Percentiles rank a stretch among this genome's conserved stretches.
phyloP scores from a whole-genome alignment of 129 eudicot genomes.

The Cynara cardunculus region DNA sequence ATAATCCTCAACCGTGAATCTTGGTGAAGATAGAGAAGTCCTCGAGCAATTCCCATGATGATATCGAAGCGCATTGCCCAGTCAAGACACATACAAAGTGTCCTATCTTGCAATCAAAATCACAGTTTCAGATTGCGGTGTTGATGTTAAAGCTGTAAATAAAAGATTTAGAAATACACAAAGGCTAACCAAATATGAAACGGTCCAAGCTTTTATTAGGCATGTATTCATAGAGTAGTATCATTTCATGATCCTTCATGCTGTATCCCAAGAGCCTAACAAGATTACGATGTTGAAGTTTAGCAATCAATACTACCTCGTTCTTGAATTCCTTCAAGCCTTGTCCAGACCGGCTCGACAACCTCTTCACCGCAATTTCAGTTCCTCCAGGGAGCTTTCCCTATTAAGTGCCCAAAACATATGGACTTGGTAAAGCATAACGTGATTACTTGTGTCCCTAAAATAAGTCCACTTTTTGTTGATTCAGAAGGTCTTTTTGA shows the following conservation, averaged over 20 bases:
- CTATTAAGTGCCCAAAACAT: constrained; percentile 17
- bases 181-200: constrained; percentile 45
- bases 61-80: constrained; percentile 43
- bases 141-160: not conserved
- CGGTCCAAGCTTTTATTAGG: constrained; percentile 50
- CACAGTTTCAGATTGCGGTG: constrained; percentile 7
- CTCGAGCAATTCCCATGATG: constrained; percentile 38
- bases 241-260: constrained; percentile 38
- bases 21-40: constrained; percentile 46
- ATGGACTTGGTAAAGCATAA: too few relatives aligned
- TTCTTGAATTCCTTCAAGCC: constrained; percentile 49
- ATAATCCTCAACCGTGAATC: constrained; percentile 39
- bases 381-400: constrained; percentile 40
- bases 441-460: not conserved
- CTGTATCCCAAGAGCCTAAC: constrained; percentile 51
- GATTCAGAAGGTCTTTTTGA: not conserved
- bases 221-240: constrained; percentile 53
- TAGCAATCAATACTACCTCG: constrained; percentile 43
- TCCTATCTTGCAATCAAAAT: constrained; percentile 26
- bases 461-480: not conserved
- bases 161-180: not conserved
- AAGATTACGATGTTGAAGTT: constrained; percentile 60
- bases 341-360: constrained; percentile 41
- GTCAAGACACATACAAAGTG: constrained; percentile 24
- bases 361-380: constrained; percentile 52